A percentile compares a stretch with the other conserved stretches of the same genome.
Conservation (phyloP, 2,329 filamentous ascomycete species). For the Cladosporium sp. region DNA sequence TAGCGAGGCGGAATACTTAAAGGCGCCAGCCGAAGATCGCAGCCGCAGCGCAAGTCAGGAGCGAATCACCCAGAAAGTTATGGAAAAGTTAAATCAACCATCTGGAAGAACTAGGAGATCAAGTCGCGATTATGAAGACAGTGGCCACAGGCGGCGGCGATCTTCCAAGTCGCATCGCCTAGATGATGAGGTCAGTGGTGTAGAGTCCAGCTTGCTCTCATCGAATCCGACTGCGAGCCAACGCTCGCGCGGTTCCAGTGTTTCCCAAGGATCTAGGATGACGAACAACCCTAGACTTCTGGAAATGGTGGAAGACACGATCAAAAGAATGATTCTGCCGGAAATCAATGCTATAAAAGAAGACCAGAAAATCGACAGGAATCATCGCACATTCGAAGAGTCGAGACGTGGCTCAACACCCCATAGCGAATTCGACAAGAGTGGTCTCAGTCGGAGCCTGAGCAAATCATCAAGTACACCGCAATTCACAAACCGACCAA, state of each 20-base stretch:
- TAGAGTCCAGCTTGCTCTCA: slow-evolving; percentile 60
- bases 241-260: slow-evolving; percentile 57
- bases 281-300: slow-evolving; percentile 90
- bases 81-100: slow-evolving; percentile 59
- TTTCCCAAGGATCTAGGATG: slow-evolving; percentile 65
- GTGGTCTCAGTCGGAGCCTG: slow-evolving; percentile 48
- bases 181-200: slow-evolving; percentile 52
- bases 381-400: slow-evolving; percentile 63
- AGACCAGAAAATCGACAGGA: slow-evolving; percentile 75
- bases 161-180: slow-evolving; percentile 47
- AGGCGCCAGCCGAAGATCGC: slow-evolving; percentile 54
- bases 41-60: slow-evolving; percentile 64
- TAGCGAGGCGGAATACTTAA: slow-evolving; percentile 38
- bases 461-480: slow-evolving; percentile 61
- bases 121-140: slow-evolving; percentile 32
- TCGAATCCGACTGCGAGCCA: slow-evolving; percentile 53
- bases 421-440: slow-evolving; percentile 43
- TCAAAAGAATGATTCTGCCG: slow-evolving; percentile 81
- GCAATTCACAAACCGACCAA: slow-evolving; percentile 55
- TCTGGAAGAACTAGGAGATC: slow-evolving; percentile 36
- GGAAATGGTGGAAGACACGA: slow-evolving; percentile 89
- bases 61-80: slow-evolving; percentile 63
- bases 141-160: slow-evolving; percentile 27
- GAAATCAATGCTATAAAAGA: slow-evolving; percentile 89
- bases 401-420: slow-evolving; percentile 55